These are phyloP conservation scores for Scheffersomyces stipitis DNA, from an alignment of 805 yeast species.

Conservation along the genomic window DNA sequence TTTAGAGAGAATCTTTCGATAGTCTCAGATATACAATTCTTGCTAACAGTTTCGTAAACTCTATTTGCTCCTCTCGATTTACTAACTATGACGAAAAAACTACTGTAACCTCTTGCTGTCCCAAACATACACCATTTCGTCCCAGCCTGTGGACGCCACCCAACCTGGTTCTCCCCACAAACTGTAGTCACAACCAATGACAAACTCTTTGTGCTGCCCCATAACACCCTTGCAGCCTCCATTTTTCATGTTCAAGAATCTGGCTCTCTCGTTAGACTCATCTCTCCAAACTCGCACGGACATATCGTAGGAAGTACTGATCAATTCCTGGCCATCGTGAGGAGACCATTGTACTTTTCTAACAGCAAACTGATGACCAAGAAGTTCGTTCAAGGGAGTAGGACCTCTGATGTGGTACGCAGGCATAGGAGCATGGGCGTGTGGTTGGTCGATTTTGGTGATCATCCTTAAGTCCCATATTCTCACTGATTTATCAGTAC, in stretches of 20 bases:
- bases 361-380: conserved; percentile 89
- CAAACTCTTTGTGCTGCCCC: conserved; percentile 80
- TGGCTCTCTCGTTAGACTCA: conserved; percentile 56
- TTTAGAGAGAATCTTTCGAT: too few species aligned
- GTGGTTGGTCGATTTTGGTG: conserved; percentile 33
- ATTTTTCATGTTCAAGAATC: conserved; percentile 37
- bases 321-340: conserved; percentile 65
- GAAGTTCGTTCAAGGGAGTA: conserved; percentile 70
- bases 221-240: conserved; percentile 61
- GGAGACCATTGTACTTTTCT: conserved; percentile 87
- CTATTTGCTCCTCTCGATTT: not conserved
- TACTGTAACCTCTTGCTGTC: conserved; percentile 54
- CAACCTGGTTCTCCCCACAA: conserved; percentile 96
- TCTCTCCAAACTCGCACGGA: conserved; percentile 86
- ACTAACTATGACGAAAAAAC: too few species aligned
- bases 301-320: conserved; percentile 90
- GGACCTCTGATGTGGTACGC: conserved; percentile 52
- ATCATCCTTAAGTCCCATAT: conserved; percentile 88
- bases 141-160: conserved; percentile 96
- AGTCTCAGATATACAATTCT: not conserved
- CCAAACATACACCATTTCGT: conserved; percentile 91
- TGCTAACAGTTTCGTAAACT: conserved; percentile 1
- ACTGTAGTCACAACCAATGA: conserved; percentile 91
- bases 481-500: conserved; percentile 83
- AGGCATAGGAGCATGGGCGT: conserved; percentile 36